Evolutionary conservation across 345 rosid species (phyloP).

Genomic region (Eucalyptus guilfoylei): DNA sequence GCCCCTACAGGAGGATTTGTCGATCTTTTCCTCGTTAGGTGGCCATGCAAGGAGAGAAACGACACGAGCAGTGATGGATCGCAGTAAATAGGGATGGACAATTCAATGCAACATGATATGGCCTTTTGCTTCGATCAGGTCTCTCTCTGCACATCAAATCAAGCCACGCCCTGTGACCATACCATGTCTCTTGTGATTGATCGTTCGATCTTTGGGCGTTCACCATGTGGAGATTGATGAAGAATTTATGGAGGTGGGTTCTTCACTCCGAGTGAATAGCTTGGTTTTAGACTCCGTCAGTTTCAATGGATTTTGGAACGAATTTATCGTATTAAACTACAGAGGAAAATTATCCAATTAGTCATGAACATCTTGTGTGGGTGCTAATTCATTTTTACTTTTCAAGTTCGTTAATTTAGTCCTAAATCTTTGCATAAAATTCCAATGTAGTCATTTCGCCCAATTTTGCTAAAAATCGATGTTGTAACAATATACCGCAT

Average conservation of each 20-base stretch:
- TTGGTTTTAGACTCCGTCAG: background rate
- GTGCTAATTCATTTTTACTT: background rate
- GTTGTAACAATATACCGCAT: background rate
- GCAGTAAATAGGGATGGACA: background rate
- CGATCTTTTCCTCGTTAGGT: background rate
- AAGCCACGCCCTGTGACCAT: background rate
- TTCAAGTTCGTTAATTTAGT: background rate
- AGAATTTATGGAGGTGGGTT: background rate
- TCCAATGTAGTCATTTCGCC: background rate
- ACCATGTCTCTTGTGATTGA: background rate
- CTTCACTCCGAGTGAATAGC: background rate
- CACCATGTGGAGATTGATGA: background rate
- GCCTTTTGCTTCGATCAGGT: background rate
- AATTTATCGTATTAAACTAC: too few relatives aligned
- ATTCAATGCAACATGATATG: background rate
- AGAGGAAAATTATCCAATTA: background rate
- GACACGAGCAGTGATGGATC: background rate
- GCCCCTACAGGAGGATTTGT: background rate
- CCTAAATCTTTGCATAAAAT: background rate
- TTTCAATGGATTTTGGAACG: background rate
- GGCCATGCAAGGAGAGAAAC: background rate
- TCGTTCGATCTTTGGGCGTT: background rate
- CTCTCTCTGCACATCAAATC: background rate
- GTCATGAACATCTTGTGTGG: background rate
- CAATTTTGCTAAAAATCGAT: rapidly evolving